These are phyloP conservation scores for Pontederia paniculata DNA, from an alignment of 176 grass and related monocot species.

Conservation along the genomic window DNA sequence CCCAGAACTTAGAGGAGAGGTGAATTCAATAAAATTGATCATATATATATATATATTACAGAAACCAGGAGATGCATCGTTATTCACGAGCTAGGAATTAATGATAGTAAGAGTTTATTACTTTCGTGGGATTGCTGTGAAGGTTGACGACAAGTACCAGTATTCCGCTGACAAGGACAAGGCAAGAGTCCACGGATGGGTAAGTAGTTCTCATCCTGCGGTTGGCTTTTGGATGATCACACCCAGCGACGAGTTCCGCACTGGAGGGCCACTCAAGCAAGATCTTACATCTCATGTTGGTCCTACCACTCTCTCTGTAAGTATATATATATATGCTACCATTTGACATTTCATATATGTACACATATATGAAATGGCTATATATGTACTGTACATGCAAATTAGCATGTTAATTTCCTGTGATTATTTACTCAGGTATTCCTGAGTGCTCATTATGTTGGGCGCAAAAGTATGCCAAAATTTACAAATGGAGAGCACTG, in stretches of 20 bases:
- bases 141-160: slow-evolving; percentile 21
- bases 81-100: too few relatives aligned
- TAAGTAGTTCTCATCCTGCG: slow-evolving; percentile 11
- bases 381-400: too few relatives aligned
- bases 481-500: slow-evolving; percentile 77
- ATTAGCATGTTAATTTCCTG: too few relatives aligned
- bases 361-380: too few relatives aligned
- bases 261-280: slow-evolving; percentile 46
- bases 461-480: slow-evolving; percentile 51
- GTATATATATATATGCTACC: neutral
- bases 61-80: too few relatives aligned
- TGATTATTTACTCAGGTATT: too few relatives aligned
- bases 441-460: slow-evolving; percentile 61
- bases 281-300: slow-evolving; percentile 79
- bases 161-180: slow-evolving; percentile 50
- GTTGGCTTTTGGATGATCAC: slow-evolving; percentile 71
- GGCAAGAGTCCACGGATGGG: slow-evolving; percentile 56
- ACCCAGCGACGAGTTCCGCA: slow-evolving; percentile 64
- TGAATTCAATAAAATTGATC: too few relatives aligned
- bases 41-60: too few relatives aligned
- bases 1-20: slow-evolving; percentile 48
- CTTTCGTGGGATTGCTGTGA: too few relatives aligned
- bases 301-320: slow-evolving; percentile 49
- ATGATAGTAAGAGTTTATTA: too few relatives aligned
- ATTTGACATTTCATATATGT: too few relatives aligned